Evolutionary conservation across 768 basidiomycete genomes (phyloP).

Genomic region (Boletus reticuloceps): DNA sequence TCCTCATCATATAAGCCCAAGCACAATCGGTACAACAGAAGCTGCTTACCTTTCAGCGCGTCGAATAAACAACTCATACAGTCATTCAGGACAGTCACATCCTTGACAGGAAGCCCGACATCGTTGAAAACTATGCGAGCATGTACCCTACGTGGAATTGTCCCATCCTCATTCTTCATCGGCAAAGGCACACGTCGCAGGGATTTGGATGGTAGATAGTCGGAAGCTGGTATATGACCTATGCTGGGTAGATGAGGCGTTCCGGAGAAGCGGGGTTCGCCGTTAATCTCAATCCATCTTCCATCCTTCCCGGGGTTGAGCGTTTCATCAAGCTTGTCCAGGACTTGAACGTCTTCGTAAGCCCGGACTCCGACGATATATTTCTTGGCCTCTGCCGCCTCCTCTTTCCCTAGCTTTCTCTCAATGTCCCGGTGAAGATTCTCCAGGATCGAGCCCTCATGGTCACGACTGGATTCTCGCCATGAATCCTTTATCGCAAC

Average conservation of each 20-base stretch:
- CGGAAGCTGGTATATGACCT: not conserved
- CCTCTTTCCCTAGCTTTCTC: not conserved
- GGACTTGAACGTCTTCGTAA: not conserved
- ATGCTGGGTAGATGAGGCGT: not conserved
- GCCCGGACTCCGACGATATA: not conserved
- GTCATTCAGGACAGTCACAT: not conserved
- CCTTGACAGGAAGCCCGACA: not conserved
- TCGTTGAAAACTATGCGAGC: not conserved
- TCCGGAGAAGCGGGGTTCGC: not conserved
- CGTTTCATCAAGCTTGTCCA: not conserved
- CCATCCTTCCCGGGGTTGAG: not conserved
- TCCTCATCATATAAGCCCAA: not conserved
- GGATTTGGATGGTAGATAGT: not conserved
- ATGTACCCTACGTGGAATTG: not conserved
- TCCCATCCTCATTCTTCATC: no score
- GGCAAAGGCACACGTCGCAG: not conserved
- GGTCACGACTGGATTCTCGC: not conserved
- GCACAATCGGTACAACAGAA: not conserved
- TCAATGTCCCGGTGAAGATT: not conserved
- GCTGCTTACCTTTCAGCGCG: not conserved
- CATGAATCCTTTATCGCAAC: conserved; percentile 1
- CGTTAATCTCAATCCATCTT: not conserved
- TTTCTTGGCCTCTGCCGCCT: not conserved
- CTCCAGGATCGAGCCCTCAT: not conserved
- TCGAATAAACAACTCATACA: not conserved